Base-by-base conservation (phyloP, 805 yeast species). In the Priceomyces castillae region DNA sequence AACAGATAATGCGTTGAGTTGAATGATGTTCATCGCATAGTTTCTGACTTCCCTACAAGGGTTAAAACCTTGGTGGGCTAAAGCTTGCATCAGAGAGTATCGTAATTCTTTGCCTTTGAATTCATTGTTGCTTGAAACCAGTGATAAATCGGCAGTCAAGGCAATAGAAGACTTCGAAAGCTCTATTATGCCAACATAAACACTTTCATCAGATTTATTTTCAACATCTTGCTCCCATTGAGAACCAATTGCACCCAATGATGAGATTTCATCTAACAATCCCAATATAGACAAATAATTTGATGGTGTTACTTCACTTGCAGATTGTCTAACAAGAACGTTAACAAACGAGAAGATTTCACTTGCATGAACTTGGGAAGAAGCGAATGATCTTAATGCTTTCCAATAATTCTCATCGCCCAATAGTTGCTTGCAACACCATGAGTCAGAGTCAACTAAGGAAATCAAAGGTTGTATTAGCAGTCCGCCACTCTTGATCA, bases 1-100 rank as follows among this genome's bases (percentile, higher is more conserved):
- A 43, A 30, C 54, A 3, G 81, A 67, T 10, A 82, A 62, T 9
- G 82, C 55, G 3, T 76, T 65, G 4, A 70, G 64, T 46, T 85
- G 86, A 40, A 90, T 71, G 0, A 78, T 62, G 16, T 73, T 72
- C 34, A 89, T 63, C 0, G 96, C 90, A 59, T 74, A 78, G 0
- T 76, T 62, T 31, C 96, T 70, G 9, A 90, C 69, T 56, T 86
- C 90, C 20, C 87, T 71, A 59, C 95, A 87, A 15, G 96, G 96
- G 55, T 90, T 90, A 58, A 85, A 76, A 59, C 96, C 86, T 60
- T 90, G 97, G 55, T 86, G 92, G 0, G 94, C 89, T 42, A 90
- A 71, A 0, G 95, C 95, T 57, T 88, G 92, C 22, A 86, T 71
- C 47, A 87, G 69, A 1, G 95, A 84, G 50, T 76, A 77, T 52